phyloP scores from a whole-genome alignment of 2,329 filamentous ascomycete genomes.

The Cladosporium oxysporum region DNA sequence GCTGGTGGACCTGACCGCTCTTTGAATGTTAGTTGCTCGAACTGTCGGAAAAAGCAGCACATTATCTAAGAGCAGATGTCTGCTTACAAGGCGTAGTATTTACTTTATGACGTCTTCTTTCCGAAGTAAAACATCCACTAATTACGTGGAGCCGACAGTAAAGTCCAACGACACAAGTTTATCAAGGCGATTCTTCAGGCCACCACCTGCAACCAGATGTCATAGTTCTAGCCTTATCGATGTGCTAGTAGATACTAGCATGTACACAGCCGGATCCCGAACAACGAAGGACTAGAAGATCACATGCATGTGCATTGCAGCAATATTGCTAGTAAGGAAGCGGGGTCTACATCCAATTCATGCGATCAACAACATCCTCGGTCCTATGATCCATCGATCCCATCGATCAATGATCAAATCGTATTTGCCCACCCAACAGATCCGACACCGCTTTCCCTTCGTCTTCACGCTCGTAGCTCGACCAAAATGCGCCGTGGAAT shows the following conservation, averaged over 20 bases:
- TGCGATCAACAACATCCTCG: neutral
- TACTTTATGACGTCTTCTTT: neutral
- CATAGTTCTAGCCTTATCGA: neutral
- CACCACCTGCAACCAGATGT: neutral
- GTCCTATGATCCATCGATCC: neutral
- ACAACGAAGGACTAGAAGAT: neutral
- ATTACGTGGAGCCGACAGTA: neutral
- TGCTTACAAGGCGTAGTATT: neutral
- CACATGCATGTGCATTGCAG: neutral
- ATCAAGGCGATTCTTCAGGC: neutral
- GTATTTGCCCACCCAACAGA: neutral
- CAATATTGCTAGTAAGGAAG: neutral
- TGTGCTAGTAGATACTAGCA: neutral
- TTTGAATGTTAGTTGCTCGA: neutral
- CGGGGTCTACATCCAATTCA: neutral
- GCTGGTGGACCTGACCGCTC: neutral
- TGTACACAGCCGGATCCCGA: neutral
- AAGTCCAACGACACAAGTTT: neutral
- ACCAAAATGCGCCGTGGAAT: neutral
- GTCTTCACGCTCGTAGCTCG: neutral
- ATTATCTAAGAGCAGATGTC: neutral
- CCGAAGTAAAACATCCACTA: neutral
- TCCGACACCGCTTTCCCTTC: neutral
- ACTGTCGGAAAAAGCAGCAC: neutral
- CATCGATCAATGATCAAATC: neutral